Evolutionary conservation across 148 eudicot species (phyloP).

Genomic region (Fagopyrum tataricum): DNA sequence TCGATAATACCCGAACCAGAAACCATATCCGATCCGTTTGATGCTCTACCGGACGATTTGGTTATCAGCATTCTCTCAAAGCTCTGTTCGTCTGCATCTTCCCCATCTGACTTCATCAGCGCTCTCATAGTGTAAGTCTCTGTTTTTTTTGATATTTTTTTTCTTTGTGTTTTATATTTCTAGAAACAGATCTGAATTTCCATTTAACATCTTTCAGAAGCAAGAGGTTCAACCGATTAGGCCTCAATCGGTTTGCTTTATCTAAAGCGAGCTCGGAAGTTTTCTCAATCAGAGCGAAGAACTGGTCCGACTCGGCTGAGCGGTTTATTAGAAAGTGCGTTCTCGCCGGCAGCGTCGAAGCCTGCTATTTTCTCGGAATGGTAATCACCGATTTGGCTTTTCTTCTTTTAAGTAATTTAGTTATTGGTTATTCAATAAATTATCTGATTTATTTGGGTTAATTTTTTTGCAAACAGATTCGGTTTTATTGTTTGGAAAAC

Average conservation of each 20-base stretch:
- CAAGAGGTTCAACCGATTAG: conserved; percentile 36
- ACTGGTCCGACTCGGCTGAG: conserved; percentile 39
- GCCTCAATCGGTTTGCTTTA: conserved; percentile 25
- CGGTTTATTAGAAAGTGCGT: conserved; percentile 31
- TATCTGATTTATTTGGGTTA: neutral
- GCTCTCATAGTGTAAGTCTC: conserved; percentile 16
- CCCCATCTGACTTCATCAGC: conserved; percentile 18
- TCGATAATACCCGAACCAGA: neutral
- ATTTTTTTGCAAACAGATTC: conserved; percentile 26
- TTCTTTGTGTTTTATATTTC: neutral
- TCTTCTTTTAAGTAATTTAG: neutral
- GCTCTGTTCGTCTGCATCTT: conserved; percentile 14
- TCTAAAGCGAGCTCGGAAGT: conserved; percentile 24
- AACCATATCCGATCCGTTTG: conserved; percentile 14
- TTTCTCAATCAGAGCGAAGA: conserved; percentile 26
- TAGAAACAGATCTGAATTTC: neutral
- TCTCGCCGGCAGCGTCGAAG: conserved; percentile 35
- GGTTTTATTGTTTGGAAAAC: conserved; percentile 35
- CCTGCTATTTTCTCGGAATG: conserved; percentile 43
- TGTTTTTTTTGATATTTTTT: neutral
- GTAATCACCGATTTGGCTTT: conserved; percentile 10
- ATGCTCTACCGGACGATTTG: conserved; percentile 17
- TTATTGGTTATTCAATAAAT: neutral
- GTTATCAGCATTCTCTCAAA: conserved; percentile 17
- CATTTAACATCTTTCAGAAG: conserved; percentile 23